Evolutionary conservation across 2,329 filamentous ascomycete species (phyloP).

Genomic region (Cadophora luteo-olivacea): DNA sequence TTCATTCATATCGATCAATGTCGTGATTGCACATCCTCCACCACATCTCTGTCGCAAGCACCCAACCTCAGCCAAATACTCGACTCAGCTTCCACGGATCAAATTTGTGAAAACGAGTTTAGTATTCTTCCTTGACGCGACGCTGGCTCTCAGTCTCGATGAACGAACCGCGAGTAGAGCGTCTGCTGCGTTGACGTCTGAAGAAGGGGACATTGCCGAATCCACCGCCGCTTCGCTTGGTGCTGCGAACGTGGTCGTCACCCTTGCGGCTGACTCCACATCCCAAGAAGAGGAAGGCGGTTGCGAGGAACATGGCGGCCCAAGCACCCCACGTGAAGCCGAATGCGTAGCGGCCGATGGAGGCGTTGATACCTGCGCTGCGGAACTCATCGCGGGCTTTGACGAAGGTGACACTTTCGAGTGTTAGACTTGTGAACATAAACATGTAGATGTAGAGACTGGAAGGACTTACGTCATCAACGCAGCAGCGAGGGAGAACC

Average conservation of each 20-base stretch:
- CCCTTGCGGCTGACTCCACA: slow-evolving; percentile 50
- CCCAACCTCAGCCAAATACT: background rate
- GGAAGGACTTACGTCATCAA: slow-evolving; percentile 73
- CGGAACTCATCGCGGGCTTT: slow-evolving; percentile 72
- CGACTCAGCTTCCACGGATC: background rate
- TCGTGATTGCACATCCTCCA: background rate
- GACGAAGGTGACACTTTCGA: slow-evolving; percentile 65
- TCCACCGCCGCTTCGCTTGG: slow-evolving; percentile 36
- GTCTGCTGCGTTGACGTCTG: slow-evolving; percentile 57
- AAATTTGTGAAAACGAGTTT: slow-evolving; percentile 16
- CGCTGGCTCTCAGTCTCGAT: slow-evolving; percentile 58
- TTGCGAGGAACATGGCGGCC: slow-evolving; percentile 69
- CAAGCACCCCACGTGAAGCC: slow-evolving; percentile 80
- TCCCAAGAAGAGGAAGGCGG: slow-evolving; percentile 70
- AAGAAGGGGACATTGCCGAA: slow-evolving; percentile 50
- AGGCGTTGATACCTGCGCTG: slow-evolving; percentile 59
- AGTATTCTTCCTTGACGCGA: slow-evolving; percentile 74
- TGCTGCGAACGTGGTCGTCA: slow-evolving; percentile 30
- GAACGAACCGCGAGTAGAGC: slow-evolving; percentile 57
- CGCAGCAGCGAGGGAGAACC: slow-evolving; percentile 68
- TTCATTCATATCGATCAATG: slow-evolving; percentile 24
- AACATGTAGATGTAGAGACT: background rate
- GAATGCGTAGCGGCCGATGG: slow-evolving; percentile 71
- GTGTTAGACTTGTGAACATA: slow-evolving; percentile 26
- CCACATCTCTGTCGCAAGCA: background rate